These are phyloP conservation scores for Podosphaera aphanis DNA, from an alignment of 2,329 filamentous ascomycete species.

Conservation along the genomic window DNA sequence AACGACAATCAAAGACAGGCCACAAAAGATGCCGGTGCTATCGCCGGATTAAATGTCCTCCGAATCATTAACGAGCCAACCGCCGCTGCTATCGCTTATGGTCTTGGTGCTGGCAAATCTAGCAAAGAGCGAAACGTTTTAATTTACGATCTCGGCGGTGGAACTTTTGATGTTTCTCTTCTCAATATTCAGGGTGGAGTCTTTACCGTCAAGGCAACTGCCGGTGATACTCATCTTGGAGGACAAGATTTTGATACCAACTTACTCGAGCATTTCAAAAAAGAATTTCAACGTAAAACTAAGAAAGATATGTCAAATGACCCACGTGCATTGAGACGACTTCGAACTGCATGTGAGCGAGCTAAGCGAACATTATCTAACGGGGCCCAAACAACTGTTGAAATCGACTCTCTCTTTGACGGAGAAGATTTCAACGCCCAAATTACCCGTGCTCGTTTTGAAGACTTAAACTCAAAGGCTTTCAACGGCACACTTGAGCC, in stretches of 20 bases:
- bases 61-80: conserved; percentile 99
- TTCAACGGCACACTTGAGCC: conserved; percentile 87
- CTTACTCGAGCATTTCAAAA: conserved; percentile 89
- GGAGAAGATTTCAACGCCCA: conserved; percentile 93
- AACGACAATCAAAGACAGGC: conserved; percentile 99
- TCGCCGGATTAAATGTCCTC: conserved; percentile 90
- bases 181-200: conserved; percentile 98
- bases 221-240: conserved; percentile 91
- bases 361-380: conserved; percentile 97
- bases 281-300: conserved; percentile 68
- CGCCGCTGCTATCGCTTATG: conserved; percentile 92
- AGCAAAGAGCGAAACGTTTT: conserved; percentile 97
- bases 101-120: conserved; percentile 82
- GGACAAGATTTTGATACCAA: conserved; percentile 93
- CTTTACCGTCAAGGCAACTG: conserved; percentile 96
- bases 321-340: conserved; percentile 77
- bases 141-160: conserved; percentile 99
- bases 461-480: conserved; percentile 90
- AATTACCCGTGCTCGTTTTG: conserved; percentile 96
- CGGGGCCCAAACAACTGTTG: conserved; percentile 88
- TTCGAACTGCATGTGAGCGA: conserved; percentile 95
- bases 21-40: conserved; percentile 97
- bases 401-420: conserved; percentile 96
- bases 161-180: conserved; percentile 99
- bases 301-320: conserved; percentile 43